Conservation (phyloP, 768 basidiomycete genomes). For the Tricholoma terreum region DNA sequence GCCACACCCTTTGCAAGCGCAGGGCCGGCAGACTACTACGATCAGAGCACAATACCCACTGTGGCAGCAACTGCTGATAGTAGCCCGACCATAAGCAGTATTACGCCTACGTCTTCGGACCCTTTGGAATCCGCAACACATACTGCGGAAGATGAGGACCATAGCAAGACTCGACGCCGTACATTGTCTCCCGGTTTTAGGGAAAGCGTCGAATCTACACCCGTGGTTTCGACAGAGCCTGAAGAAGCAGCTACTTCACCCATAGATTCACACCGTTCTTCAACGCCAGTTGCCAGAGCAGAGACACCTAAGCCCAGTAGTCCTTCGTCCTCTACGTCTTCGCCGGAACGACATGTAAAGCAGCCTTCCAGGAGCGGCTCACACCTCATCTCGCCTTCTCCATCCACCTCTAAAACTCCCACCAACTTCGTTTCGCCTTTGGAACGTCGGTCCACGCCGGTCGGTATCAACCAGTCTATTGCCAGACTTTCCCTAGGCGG, state of each 20-base stretch:
- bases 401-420: constrained; percentile 19
- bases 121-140: constrained; percentile 31
- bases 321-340: constrained; percentile 25
- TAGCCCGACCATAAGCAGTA: constrained; percentile 11
- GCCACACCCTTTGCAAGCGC: constrained; percentile 49
- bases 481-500: constrained; percentile 37
- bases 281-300: constrained; percentile 6
- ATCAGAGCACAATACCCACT: constrained; percentile 21
- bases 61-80: constrained; percentile 24
- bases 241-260: constrained; percentile 25
- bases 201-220: constrained; percentile 43
- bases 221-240: constrained; percentile 36
- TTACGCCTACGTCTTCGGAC: constrained; percentile 25
- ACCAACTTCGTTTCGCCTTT: constrained; percentile 35
- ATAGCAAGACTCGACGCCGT: constrained; percentile 30
- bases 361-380: constrained; percentile 19
- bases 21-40: constrained; percentile 24
- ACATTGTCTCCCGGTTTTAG: constrained; percentile 49
- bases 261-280: constrained; percentile 4
- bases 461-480: constrained; percentile 31
- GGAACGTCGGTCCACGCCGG: constrained; percentile 19
- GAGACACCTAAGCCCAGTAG: constrained; percentile 17
- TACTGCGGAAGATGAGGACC: constrained; percentile 26
- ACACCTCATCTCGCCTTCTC: constrained; percentile 24
- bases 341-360: constrained; percentile 9